Base-by-base conservation (phyloP, 176 grass and related monocot genomes). In the Urochloa ruziziensis region DNA sequence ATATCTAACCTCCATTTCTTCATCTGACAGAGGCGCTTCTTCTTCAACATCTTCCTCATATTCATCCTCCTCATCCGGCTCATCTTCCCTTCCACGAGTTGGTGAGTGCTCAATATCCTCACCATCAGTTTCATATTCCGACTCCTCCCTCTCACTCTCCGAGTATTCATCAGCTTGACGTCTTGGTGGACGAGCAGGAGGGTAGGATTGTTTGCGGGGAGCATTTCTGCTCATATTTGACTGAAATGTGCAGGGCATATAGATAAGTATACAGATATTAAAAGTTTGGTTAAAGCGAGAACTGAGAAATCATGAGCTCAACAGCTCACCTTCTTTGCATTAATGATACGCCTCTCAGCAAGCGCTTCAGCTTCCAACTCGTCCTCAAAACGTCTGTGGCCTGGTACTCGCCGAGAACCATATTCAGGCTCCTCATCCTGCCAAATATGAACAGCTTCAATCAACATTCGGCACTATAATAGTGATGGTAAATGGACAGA, bases 121-220 rank as follows among this genome's bases (percentile, higher is more conserved):
- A 3, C 93, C 96, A n/a, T 96, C 91, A 67, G 87, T 96, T 96
- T 99, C 93, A 81, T 99, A 96, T 61, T 96, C 96, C 34, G 93
- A 96, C 66, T 94, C 96, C 75, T 94, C 91, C 68, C 88, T 88
- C 53, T 94, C 90, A 69, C 93, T 92, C 82, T 86, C 90, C 19
- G 87, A 92, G 74, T 95, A 95, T 82, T 92, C 91, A 54, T 91
- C 87, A 33, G 82, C 85, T 67, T 83, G 81, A 17, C 70, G 91
- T 36, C 86, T 92, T 8, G 82, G 68, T 65, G 75, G 74, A 28
- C 77, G 91, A 84, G 87, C 80, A 90, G 82, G 73, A 67, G 92
- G 72, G 66, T 89, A 75, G 2, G 87, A 80, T 88, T 85, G 49
- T 62, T 95, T 95, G 54, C 63, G 85, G 21, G 87, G 67, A 67